These are phyloP conservation scores for Alternaria hordeiaustralica DNA, from an alignment of 2,329 filamentous ascomycete species.

Conservation along the genomic window DNA sequence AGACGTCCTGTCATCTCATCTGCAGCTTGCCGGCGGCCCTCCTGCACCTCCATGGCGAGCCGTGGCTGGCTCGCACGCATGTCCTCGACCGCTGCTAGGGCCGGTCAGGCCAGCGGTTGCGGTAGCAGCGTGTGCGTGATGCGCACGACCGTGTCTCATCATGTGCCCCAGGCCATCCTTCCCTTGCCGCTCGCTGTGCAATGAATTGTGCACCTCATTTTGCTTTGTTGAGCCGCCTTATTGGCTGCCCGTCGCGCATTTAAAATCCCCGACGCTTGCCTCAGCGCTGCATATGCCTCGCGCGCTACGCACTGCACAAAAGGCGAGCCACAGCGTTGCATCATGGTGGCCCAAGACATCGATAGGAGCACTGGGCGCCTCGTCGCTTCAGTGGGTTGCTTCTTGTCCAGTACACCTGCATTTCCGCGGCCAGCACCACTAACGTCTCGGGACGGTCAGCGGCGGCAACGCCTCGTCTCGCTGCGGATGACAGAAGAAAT, in stretches of 20 bases:
- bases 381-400: background rate
- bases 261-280: conserved; percentile 19
- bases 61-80: conserved; percentile 7
- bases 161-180: conserved; percentile 16
- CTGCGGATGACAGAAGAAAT: conserved; percentile 10
- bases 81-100: conserved; percentile 3
- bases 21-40: conserved; percentile 12
- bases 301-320: conserved; percentile 9
- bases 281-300: conserved; percentile 6
- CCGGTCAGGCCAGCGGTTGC: conserved; percentile 3
- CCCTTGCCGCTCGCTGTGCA: conserved; percentile 19
- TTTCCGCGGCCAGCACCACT: conserved; percentile 1
- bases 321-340: background rate
- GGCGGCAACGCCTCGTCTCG: conserved; percentile 18
- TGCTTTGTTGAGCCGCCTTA: conserved; percentile 1
- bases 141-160: conserved; percentile 25
- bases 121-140: conserved; percentile 15
- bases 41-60: conserved; percentile 2
- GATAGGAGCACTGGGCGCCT: background rate
- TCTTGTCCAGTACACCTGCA: conserved; percentile 4
- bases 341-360: background rate
- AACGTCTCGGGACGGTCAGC: conserved; percentile 22
- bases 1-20: conserved; percentile 18
- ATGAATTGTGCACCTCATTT: conserved; percentile 12
- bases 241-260: conserved; percentile 11